These are phyloP conservation scores for Neospora caninum DNA, from an alignment of 169 alveolate genomes.

Conservation along the genomic window DNA sequence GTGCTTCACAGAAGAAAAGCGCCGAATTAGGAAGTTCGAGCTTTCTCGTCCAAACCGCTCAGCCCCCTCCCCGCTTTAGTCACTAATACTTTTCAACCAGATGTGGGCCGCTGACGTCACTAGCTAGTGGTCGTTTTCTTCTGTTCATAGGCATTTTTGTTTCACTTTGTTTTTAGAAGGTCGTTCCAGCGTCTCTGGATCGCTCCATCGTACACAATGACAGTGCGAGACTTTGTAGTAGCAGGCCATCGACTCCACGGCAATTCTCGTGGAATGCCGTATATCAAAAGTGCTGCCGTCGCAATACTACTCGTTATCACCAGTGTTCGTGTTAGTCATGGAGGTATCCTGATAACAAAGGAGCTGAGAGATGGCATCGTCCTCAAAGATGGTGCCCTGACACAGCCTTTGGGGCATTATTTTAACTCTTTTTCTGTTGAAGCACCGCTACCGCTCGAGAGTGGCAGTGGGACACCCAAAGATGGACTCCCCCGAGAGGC, in stretches of 20 bases:
- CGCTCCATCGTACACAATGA: neutral
- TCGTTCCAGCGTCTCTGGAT: neutral
- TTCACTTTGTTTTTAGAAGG: neutral
- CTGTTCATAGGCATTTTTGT: neutral
- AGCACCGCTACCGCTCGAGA: neutral
- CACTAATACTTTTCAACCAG: too few relatives aligned
- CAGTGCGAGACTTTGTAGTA: neutral
- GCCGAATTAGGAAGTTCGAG: too few relatives aligned
- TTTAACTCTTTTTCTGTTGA: neutral
- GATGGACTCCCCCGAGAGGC: too few relatives aligned
- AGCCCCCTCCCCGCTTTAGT: too few relatives aligned
- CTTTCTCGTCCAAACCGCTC: too few relatives aligned
- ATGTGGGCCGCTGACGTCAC: too few relatives aligned
- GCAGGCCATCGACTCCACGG: neutral
- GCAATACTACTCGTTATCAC: neutral
- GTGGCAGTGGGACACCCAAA: too few relatives aligned
- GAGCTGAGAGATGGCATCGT: conserved; percentile 31
- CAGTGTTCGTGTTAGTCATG: neutral
- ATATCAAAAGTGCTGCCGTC: neutral
- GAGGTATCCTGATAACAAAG: neutral
- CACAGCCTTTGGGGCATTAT: neutral
- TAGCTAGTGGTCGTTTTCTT: too few relatives aligned
- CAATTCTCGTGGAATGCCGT: too few relatives aligned
- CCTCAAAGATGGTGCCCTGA: neutral
- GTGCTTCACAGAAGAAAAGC: too few relatives aligned